phyloP scores from a whole-genome alignment of 495 filamentous ascomycete genomes.

The Penicillium flavigenum region DNA sequence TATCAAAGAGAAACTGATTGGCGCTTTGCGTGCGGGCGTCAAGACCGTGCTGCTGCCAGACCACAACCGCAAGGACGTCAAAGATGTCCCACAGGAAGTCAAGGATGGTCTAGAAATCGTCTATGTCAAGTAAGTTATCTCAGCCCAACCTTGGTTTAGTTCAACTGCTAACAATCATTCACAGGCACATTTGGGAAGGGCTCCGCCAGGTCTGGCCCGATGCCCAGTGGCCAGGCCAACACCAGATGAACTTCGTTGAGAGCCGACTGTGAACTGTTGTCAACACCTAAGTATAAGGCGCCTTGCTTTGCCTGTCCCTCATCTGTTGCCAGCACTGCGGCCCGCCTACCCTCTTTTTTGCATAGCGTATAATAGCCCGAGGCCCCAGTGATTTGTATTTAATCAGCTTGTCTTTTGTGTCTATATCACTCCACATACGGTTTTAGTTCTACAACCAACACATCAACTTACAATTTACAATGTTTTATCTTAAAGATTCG shows the following conservation, averaged over 20 bases:
- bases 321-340: constrained; percentile 1
- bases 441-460: background rate
- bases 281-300: background rate
- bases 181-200: constrained; percentile 85
- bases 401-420: constrained; percentile 11
- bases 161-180: constrained; percentile 19
- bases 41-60: constrained; percentile 89
- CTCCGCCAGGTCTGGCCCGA: constrained; percentile 83
- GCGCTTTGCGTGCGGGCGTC: constrained; percentile 87
- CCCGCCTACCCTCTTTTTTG: constrained; percentile 18
- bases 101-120: constrained; percentile 84
- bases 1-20: constrained; percentile 98
- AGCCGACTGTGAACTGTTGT: constrained; percentile 51
- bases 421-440: constrained; percentile 17
- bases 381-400: constrained; percentile 13
- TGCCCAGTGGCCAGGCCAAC: constrained; percentile 71
- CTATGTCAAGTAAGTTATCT: constrained; percentile 69
- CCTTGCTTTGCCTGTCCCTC: background rate
- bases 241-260: constrained; percentile 61
- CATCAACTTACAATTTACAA: background rate
- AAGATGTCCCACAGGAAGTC: constrained; percentile 89
- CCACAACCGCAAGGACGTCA: constrained; percentile 89
- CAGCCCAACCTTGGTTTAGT: background rate
- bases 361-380: constrained; percentile 28
- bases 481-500: background rate